Evolutionary conservation across 2,329 filamentous ascomycete genomes (phyloP), one percentile per base, ranked within the genome.

Genomic region (Colletotrichum gloeosporioides): DNA sequence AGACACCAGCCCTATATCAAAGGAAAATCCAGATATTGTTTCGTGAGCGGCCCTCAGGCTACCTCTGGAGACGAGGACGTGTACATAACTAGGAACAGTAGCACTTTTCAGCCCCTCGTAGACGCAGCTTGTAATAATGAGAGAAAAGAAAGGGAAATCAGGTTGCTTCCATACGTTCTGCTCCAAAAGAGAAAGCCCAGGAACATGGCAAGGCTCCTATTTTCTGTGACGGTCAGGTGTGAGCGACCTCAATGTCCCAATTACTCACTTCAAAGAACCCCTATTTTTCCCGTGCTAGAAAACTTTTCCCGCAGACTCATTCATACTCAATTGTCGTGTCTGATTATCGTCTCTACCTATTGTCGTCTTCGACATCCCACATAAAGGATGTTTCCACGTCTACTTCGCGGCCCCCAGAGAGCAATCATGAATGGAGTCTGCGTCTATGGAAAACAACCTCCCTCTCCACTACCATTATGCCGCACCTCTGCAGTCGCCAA

Each of bases 21-120:
- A 18, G 39, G 0, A 3, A n/a, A 8, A 44, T 2, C 18, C 4
- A 44, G 39, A 44, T 44, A 0, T 0, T 1, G 39, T 1, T 6
- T n/a, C 39, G 0, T 44, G 39, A 44, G 0, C 3, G 5, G 18
- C 0, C 16, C 36, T 18, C 10, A 44, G 4, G 9, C 39, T n/a
- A 0, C 39, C 15, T 39, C 15, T 39, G 34, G 34, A 39, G 34
- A 39, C 34, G 0, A 39, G 34, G 34, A 39, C 0, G 0, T 39
- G 0, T 16, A 8, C 16, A 16, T 0, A 39, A 39, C 0, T 36
- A 0, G 0, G 34, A 36, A 8, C 7, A 36, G 15, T 16, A 39
- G 34, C 34, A 16, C 15, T 39, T 16, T 16, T 16, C 15, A 39
- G 34, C 34, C 7, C 34, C 34, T 39, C 34, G 16, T 8, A 39